Evolutionary conservation across 2,329 filamentous ascomycete genomes (phyloP).

Genomic region (Canariomyces notabilis): DNA sequence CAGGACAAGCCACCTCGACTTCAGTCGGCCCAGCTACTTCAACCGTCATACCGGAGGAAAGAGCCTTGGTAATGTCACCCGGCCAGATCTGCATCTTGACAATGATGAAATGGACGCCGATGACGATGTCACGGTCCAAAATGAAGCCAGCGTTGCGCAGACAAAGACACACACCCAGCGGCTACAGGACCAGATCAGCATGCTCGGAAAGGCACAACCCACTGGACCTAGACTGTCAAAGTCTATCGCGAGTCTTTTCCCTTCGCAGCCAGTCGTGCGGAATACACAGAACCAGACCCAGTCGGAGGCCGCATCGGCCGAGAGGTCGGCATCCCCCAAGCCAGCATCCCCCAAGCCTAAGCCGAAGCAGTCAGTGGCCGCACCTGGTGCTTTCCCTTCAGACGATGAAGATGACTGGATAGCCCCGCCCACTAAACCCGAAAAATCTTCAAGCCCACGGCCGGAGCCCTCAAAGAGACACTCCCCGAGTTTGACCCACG

Average conservation of each 20-base stretch:
- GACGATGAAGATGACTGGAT: constrained; percentile 63
- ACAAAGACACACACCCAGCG: constrained; percentile 92
- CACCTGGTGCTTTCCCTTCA: constrained; percentile 57
- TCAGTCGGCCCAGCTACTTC: constrained; percentile 67
- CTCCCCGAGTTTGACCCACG: constrained; percentile 56
- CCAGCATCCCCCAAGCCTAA: constrained; percentile 32
- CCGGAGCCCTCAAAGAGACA: constrained; percentile 53
- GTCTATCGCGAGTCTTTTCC: constrained; percentile 37
- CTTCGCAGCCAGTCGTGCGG: constrained; percentile 29
- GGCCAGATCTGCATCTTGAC: constrained; percentile 31
- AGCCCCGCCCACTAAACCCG: constrained; percentile 42
- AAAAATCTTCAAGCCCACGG: constrained; percentile 33
- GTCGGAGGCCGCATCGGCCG: constrained; percentile 19
- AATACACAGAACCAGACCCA: constrained; percentile 27
- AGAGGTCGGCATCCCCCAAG: constrained; percentile 27
- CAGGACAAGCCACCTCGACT: constrained; percentile 73
- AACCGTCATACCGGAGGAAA: constrained; percentile 68
- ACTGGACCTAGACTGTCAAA: constrained; percentile 45
- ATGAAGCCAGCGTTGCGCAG: constrained; percentile 51
- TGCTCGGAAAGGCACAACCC: constrained; percentile 55
- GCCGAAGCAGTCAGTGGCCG: constrained; percentile 29
- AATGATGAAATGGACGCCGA: constrained; percentile 51
- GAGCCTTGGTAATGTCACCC: constrained; percentile 52
- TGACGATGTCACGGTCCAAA: constrained; percentile 33
- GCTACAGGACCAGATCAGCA: constrained; percentile 86